phyloP scores from a whole-genome alignment of 148 eudicot genomes.

The Silene conica region DNA sequence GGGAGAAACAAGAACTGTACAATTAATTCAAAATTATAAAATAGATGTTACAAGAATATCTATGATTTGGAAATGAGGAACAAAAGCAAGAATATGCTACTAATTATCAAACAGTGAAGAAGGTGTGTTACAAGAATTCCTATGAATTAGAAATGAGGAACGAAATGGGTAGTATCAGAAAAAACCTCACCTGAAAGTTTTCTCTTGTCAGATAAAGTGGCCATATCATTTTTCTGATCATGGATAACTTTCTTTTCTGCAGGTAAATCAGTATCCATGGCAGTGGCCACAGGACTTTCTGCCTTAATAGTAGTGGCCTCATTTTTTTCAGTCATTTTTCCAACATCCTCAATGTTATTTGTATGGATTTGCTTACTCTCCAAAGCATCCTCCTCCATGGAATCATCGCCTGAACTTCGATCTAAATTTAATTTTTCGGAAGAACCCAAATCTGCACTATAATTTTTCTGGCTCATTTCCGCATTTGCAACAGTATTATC shows the following conservation, averaged over 20 bases:
- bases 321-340: conserved; percentile 41
- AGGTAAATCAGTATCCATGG: conserved; percentile 43
- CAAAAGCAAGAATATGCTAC: background rate
- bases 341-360: conserved; percentile 41
- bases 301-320: conserved; percentile 36
- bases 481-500: conserved; percentile 38
- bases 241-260: conserved; percentile 29
- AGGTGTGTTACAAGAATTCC: background rate
- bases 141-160: background rate
- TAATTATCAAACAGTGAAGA: background rate
- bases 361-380: conserved; percentile 71
- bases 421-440: conserved; percentile 74
- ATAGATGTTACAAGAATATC: background rate
- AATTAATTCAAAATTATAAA: too few relatives aligned
- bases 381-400: conserved; percentile 66
- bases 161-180: background rate
- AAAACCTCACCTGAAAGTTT: conserved; percentile 63
- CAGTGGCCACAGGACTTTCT: conserved; percentile 38
- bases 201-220: conserved; percentile 57
- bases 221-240: conserved; percentile 37
- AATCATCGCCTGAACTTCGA: conserved; percentile 81
- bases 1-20: too few relatives aligned
- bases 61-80: background rate
- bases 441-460: conserved; percentile 58
- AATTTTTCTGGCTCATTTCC: conserved; percentile 58